Evolutionary conservation across 1,139 yeast species (phyloP).

Genomic region (Meyerozyma elateridarum): DNA sequence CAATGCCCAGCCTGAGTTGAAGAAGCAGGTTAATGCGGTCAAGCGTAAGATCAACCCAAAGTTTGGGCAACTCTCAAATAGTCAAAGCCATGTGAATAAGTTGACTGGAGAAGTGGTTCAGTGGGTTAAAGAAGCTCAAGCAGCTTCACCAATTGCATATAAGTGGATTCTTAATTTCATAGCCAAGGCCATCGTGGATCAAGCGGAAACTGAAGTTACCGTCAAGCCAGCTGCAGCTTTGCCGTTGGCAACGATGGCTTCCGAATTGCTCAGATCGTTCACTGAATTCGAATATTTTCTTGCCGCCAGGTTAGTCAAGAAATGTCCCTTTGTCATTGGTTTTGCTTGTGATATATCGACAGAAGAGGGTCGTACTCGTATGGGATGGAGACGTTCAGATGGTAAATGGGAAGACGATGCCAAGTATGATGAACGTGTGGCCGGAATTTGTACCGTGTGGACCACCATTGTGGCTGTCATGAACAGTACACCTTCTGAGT

Average conservation of each 20-base stretch:
- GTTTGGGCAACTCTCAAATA: slow-evolving; percentile 85
- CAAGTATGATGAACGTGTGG: slow-evolving; percentile 76
- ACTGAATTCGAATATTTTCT: slow-evolving; percentile 66
- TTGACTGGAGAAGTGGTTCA: slow-evolving; percentile 48
- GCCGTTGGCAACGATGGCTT: slow-evolving; percentile 60
- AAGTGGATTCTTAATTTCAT: slow-evolving; percentile 76
- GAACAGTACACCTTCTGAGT: slow-evolving; percentile 10
- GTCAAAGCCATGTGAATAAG: slow-evolving; percentile 50
- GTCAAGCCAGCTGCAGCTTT: slow-evolving; percentile 75
- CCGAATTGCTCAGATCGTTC: slow-evolving; percentile 30
- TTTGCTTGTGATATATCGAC: slow-evolving; percentile 70
- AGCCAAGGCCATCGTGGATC: slow-evolving; percentile 81
- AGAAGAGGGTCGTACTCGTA: slow-evolving; percentile 71
- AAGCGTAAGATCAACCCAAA: slow-evolving; percentile 81
- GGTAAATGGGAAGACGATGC: slow-evolving; percentile 74
- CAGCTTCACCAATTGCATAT: slow-evolving; percentile 44
- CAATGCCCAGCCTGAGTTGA: slow-evolving; percentile 34
- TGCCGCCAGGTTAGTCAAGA: slow-evolving; percentile 79
- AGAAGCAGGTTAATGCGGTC: slow-evolving; percentile 36
- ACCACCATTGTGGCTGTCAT: slow-evolving; percentile 43
- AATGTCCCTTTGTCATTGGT: slow-evolving; percentile 87
- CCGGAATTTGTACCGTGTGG: slow-evolving; percentile 81
- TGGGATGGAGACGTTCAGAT: slow-evolving; percentile 77
- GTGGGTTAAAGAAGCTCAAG: slow-evolving; percentile 32
- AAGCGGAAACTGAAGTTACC: slow-evolving; percentile 88